Conservation (phyloP, 169 alveolate genomes). For the Plasmodium inui region DNA sequence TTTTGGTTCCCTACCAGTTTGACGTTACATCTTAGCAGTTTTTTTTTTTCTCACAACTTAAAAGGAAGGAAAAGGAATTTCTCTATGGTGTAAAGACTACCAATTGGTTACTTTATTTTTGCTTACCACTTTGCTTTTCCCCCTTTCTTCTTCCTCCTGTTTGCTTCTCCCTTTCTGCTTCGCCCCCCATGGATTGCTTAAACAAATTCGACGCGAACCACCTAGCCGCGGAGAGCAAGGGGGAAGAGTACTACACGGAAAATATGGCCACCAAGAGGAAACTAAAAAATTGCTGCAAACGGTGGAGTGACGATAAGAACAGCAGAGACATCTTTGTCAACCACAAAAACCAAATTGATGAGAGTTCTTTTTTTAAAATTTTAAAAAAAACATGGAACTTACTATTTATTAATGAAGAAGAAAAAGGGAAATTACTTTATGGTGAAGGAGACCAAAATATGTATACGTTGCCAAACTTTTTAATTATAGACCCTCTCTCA, state of each 20-base stretch:
- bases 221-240: conserved; percentile 8
- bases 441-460: conserved; percentile 34
- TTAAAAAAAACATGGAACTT: conserved; percentile 16
- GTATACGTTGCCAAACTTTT: conserved; percentile 11
- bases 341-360: conserved; percentile 43
- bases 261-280: conserved; percentile 12
- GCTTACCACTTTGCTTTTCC: background rate
- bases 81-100: background rate
- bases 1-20: background rate
- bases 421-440: background rate
- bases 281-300: conserved; percentile 56
- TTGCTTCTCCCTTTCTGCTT: background rate
- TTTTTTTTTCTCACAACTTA: background rate
- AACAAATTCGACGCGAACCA: conserved; percentile 8
- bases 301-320: conserved; percentile 52
- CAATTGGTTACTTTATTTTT: background rate
- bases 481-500: conserved; percentile 19
- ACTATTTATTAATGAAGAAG: conserved; percentile 26
- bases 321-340: conserved; percentile 8
- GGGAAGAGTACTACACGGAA: background rate
- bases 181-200: conserved; percentile 26
- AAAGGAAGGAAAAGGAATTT: background rate
- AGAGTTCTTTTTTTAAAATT: conserved; percentile 38
- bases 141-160: background rate
- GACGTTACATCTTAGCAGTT: background rate